Evolutionary conservation across 345 rosid genomes (phyloP).

Genomic region (Eucalyptus marginata): DNA sequence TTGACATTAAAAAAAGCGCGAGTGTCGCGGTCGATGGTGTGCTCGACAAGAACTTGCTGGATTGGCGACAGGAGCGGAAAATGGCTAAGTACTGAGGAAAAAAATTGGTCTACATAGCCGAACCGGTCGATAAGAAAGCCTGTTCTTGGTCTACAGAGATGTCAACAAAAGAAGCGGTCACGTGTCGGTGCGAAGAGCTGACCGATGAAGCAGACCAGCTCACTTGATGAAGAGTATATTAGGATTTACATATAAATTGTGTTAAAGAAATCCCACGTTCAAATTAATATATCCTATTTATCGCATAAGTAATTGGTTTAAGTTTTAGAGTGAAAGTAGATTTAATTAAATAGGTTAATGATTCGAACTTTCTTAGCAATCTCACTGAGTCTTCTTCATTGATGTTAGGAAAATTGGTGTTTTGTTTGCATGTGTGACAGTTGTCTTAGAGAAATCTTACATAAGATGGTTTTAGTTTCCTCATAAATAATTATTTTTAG

Average conservation of each 20-base stretch:
- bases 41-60: neutral
- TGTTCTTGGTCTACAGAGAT: neutral
- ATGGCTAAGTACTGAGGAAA: neutral
- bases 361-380: too few relatives aligned
- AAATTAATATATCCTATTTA: too few relatives aligned
- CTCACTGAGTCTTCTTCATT: too few relatives aligned
- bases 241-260: too few relatives aligned
- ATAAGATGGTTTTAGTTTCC: rapidly evolving
- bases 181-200: neutral
- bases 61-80: neutral
- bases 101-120: neutral
- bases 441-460: too few relatives aligned
- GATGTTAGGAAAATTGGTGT: too few relatives aligned
- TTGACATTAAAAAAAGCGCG: neutral
- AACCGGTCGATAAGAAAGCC: neutral
- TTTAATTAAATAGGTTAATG: too few relatives aligned
- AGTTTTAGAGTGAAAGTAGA: too few relatives aligned
- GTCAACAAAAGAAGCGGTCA: neutral
- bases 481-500: too few relatives aligned
- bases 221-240: neutral
- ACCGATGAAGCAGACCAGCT: neutral
- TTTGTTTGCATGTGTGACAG: too few relatives aligned
- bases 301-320: rapidly evolving
- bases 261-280: neutral
- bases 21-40: neutral